Base-by-base conservation (phyloP, 2,329 filamentous ascomycete species). In the Neonectria faginata region DNA sequence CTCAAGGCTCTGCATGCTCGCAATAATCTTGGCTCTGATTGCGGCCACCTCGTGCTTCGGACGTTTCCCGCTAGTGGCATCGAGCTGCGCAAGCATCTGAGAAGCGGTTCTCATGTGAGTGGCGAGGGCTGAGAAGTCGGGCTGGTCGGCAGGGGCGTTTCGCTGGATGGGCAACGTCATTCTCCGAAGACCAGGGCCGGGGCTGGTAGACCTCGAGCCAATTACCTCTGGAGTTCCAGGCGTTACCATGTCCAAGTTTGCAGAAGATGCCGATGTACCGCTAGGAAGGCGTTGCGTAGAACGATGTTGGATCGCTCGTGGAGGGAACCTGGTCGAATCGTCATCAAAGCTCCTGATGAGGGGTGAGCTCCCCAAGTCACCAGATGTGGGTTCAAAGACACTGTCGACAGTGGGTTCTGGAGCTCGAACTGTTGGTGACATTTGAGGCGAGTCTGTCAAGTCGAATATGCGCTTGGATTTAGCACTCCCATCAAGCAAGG, bases 21-120 rank as follows among this genome's bases (percentile, higher is more conserved):
- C 92, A 72, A 96, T 96, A 68, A 96, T 96, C 79, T 93, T 94
- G 44, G 92, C 89, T 70, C 93, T 87, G 76, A 96, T 96, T 8
- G 92, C 91, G 18, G 92, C 92, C 5, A 96, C 92, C 78, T 96
- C 92, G 31, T 89, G 88, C 74, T 88, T 91, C 1, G 92, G 92
- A 36, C 92, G 85, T 79, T 95, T 96, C 29, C 92, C 91, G 68
- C 91, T 91, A 22, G 91, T 95, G 2, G 91, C 88, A 64, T 96
- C 92, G 10, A 96, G 84, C 73, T 96, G 92, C 14, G 92, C 91
- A 47, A 96, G 83, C 92, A 96, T 96, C 77, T 94, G 92, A 14
- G 92, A 93, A 4, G 92, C 92, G 4, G 92, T 94, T 20, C 92
- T 88, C 92, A 96, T 96, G 76, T 96, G 92, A 12, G 92, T 94